Base-by-base conservation (phyloP, 1,139 yeast genomes). In the Suhomyces wounanorum region DNA sequence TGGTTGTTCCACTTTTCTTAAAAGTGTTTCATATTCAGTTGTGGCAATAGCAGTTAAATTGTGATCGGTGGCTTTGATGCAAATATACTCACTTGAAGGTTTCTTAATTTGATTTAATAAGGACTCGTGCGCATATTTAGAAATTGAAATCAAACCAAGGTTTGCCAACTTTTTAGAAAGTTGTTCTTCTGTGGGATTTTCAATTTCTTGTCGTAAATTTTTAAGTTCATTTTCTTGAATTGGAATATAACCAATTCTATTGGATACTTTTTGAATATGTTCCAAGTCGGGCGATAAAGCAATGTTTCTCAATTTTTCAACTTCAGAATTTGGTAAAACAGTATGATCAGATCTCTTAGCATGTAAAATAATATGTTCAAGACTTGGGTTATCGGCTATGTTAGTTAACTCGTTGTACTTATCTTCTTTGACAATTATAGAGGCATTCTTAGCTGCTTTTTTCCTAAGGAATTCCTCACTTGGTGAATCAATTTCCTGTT, bases 231-330 rank as follows among this genome's bases (percentile, higher is more conserved):
- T 56, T 10, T 14, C 33, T 13, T 17, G 23, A 6, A 48, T 14
- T 3, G 50, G 41, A 8, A 58, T 51, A 31, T 50, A 47, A 2
- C 57, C 59, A 4, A 45, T 23, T 3, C 37, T 38, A 17, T 50
- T 45, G 11, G 59, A 63, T 17, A 56, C 57, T 17, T 57, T 53
- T 2, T 50, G 47, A n/a, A 73, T 48, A 44, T 70, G 70, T 9
- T 59, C 63, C 11, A 61, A 26, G 9, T 65, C 53, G 7, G 78
- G 78, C 10, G 61, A 55, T 31, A 61, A 48, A 0, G 65, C 64
- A 41, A 54, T 50, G 18, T 57, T 46, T 8, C 46, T 49, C 47
- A 59, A 30, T 36, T 40, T 51, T 48, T 26, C 51, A 16, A 41
- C 52, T 23, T 55, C 58, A 8, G 39, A 35, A 8, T 37, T 49